Conservation (phyloP, 2,329 filamentous ascomycete species). For the Aspergillus luchuensis region DNA sequence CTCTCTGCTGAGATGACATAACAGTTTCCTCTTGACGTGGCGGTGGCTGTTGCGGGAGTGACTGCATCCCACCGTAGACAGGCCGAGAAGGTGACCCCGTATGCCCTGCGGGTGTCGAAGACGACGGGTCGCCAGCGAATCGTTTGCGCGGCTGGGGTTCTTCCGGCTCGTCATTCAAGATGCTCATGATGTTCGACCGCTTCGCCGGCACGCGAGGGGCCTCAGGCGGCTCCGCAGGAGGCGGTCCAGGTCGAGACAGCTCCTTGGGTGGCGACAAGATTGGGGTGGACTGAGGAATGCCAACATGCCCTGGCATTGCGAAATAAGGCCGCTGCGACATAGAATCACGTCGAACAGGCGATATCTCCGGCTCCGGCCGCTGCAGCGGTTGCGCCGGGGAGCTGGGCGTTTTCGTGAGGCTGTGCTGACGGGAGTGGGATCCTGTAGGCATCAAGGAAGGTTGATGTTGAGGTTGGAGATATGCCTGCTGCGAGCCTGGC, state of each 20-base stretch:
- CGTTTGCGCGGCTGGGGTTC: slow-evolving; percentile 51
- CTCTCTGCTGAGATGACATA: slow-evolving; percentile 27
- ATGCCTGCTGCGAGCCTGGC: slow-evolving; percentile 28
- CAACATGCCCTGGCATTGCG: slow-evolving; percentile 27
- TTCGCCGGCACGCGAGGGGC: slow-evolving; percentile 48
- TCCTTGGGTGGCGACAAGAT: slow-evolving; percentile 42
- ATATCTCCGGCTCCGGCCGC: slow-evolving; percentile 36
- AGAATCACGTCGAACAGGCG: slow-evolving; percentile 40
- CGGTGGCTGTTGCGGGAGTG: slow-evolving; percentile 27
- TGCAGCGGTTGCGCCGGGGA: slow-evolving; percentile 35
- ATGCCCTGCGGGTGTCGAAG: slow-evolving; percentile 21
- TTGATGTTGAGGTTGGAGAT: slow-evolving; percentile 33
- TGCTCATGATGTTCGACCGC: slow-evolving; percentile 53
- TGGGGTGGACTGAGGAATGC: slow-evolving; percentile 31
- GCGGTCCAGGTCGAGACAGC: slow-evolving; percentile 34
- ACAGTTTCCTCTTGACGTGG: slow-evolving; percentile 30
- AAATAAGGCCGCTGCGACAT: slow-evolving; percentile 39
- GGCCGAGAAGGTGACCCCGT: slow-evolving; percentile 30
- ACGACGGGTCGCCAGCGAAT: slow-evolving; percentile 43
- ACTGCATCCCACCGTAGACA: slow-evolving; percentile 27
- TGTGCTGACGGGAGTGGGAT: slow-evolving; percentile 41
- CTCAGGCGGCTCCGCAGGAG: slow-evolving; percentile 36
- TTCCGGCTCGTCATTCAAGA: slow-evolving; percentile 52
- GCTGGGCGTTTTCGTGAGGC: slow-evolving; percentile 37
- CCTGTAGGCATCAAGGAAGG: slow-evolving; percentile 27